Evolutionary conservation across 805 yeast genomes (phyloP), one percentile per base, ranked within the genome.

Genomic region (Lachancea thermotolerans): DNA sequence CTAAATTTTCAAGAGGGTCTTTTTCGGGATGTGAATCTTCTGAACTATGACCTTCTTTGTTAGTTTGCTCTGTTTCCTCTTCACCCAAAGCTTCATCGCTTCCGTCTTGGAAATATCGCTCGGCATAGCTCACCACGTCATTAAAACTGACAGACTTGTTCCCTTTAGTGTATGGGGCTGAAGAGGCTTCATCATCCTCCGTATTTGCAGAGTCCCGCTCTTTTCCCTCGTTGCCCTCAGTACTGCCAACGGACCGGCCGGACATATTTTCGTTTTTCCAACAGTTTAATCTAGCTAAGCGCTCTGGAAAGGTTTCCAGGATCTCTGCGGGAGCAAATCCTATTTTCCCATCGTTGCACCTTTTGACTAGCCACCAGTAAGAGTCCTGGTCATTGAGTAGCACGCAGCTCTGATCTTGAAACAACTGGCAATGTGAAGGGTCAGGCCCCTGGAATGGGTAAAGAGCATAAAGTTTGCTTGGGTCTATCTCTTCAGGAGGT

Each of bases 281-380:
- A 65, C 96, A 86, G 62, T 93, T 93, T 35, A 90, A 70, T 45
- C 98, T 73, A 0, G 99, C 99, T 44, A 93, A 67, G 47, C 98
- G 72, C 65, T 93, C 99, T 39, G 81, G 84, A 49, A 86, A 89
- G 0, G 96, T 87, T 64, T 93, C 99, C 32, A 93, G 68, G 47
- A 93, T 79, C 62, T 93, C 99, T 1, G 97, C 98, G 1, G 99
- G 99, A 2, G 95, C 95, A 69, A 90, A 93, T 1, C 99, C 99
- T 43, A 91, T 80, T 53, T 80, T 75, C 2, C 81, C 81, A 59
- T 81, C 85, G 37, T 60, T 64, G 35, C 71, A 70, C 49, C 72
- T 61, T 56, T 75, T 64, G 54, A 93, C 91, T 10, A 91, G 70
- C 98, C 99, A 93, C 99, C 99, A 93, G 66, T 93, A 93, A 49